Conservation (phyloP, 352 stramenopile genomes). For the Lagenidium sp. region DNA sequence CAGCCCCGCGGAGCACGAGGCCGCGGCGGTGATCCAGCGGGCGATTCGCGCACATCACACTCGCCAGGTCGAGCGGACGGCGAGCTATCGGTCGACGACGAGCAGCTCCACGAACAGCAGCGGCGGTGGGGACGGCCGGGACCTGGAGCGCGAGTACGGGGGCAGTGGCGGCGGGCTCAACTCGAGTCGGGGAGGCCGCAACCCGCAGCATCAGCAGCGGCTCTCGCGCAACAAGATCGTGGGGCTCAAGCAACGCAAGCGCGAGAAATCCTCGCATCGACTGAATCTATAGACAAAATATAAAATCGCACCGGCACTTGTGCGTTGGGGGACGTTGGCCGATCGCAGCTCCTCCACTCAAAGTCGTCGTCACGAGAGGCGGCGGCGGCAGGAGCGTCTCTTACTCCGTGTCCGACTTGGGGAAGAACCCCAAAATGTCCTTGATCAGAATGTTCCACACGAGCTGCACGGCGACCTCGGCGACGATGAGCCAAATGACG, state of each 20-base stretch:
- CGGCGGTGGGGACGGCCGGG: constrained; percentile 9
- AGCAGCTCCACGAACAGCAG: constrained; percentile 18
- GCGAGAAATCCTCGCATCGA: constrained; percentile 29
- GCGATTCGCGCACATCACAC: constrained; percentile 22
- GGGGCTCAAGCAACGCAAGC: constrained; percentile 17
- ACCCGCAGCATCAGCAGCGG: constrained; percentile 22
- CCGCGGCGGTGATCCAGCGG: constrained; percentile 38
- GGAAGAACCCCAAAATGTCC: constrained; percentile 84
- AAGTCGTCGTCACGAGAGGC: too few relatives aligned
- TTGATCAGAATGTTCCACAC: constrained; percentile 88
- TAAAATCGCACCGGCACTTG: too few relatives aligned
- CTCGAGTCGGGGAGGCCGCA: too few relatives aligned
- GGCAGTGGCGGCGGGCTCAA: constrained; percentile 19
- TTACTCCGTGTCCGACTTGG: constrained; percentile 29
- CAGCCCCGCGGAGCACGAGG: constrained; percentile 14
- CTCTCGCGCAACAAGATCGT: constrained; percentile 12
- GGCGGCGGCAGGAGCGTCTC: too few relatives aligned
- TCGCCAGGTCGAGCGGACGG: constrained; percentile 23
- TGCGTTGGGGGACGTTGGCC: too few relatives aligned
- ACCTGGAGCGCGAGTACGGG: constrained; percentile 3
- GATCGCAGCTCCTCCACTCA: too few relatives aligned
- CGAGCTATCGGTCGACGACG: constrained; percentile 20
- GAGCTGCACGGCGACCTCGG: constrained; percentile 84
- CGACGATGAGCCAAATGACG: constrained; percentile 91
- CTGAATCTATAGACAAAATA: constrained; percentile 5